Percentiles rank a stretch among this genome's conserved stretches.
phyloP scores from a whole-genome alignment of 1,139 yeast genomes.

The Candida anutae region DNA sequence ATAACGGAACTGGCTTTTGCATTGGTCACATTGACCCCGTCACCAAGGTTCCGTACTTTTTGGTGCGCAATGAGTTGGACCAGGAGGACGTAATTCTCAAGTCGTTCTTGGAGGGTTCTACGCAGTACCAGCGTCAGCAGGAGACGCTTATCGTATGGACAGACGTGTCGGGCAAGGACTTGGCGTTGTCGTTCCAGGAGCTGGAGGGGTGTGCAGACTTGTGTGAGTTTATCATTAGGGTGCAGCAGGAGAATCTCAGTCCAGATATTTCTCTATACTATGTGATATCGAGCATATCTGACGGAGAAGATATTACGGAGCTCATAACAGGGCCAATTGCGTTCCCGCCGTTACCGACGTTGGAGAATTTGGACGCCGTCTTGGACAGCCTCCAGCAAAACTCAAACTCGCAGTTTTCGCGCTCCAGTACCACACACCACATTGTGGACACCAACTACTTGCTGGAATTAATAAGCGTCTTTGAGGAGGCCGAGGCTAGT shows the following conservation, averaged over 20 bases:
- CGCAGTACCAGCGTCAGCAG: conserved; percentile 88
- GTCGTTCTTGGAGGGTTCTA: conserved; percentile 62
- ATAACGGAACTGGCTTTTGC: conserved; percentile 90
- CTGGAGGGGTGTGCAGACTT: conserved; percentile 80
- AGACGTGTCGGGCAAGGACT: conserved; percentile 66
- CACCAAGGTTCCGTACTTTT: conserved; percentile 46
- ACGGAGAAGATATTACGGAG: conserved; percentile 52
- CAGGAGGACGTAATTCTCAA: conserved; percentile 53
- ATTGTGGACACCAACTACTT: conserved; percentile 48
- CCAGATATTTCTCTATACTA: conserved; percentile 69
- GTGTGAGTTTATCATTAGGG: conserved; percentile 70
- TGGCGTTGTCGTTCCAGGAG: conserved; percentile 90
- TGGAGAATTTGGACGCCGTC: conserved; percentile 40
- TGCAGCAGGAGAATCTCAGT: conserved; percentile 53
- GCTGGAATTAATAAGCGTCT: conserved; percentile 40
- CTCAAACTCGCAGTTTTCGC: conserved; percentile 48
- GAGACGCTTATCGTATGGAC: conserved; percentile 95
- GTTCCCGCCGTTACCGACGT: conserved; percentile 53
- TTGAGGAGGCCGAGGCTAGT: conserved; percentile 16
- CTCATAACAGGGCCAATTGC: conserved; percentile 73
- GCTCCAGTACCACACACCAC: conserved; percentile 45
- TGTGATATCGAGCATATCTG: conserved; percentile 47
- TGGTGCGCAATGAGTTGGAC: conserved; percentile 68
- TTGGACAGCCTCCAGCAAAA: conserved; percentile 50
- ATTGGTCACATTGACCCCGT: conserved; percentile 51